Conservation (phyloP, 805 yeast species). For the Kurtzmaniella cleridarum region DNA sequence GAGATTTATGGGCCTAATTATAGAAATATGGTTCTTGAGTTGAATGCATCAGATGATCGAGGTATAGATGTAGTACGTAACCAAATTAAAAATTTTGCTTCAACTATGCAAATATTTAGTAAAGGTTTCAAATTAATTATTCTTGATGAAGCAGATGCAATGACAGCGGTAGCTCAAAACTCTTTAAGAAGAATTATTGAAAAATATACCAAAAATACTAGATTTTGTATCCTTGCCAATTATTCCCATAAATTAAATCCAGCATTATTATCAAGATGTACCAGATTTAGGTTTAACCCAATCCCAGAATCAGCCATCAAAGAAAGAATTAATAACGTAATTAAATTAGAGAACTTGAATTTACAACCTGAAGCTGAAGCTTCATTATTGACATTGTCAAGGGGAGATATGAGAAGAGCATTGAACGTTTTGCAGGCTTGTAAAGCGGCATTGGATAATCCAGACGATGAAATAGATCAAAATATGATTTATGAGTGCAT, state of each 20-base stretch:
- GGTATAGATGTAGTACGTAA: conserved; percentile 98
- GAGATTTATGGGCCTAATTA: conserved; percentile 81
- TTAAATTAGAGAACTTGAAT: conserved; percentile 59
- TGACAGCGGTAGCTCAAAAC: conserved; percentile 83
- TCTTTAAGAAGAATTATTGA: conserved; percentile 82
- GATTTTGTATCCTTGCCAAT: conserved; percentile 93
- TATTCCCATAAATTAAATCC: conserved; percentile 95
- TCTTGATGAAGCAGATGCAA: conserved; percentile 95
- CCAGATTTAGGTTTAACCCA: conserved; percentile 90
- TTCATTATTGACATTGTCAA: conserved; percentile 66
- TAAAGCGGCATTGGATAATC: conserved; percentile 56
- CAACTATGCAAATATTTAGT: conserved; percentile 88
- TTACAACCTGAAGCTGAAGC: conserved; percentile 54
- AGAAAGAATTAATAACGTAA: conserved; percentile 62
- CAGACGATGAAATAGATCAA: conserved; percentile 51
- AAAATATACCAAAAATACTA: conserved; percentile 88
- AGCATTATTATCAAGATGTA: conserved; percentile 89
- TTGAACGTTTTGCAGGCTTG: conserved; percentile 93
- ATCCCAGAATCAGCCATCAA: conserved; percentile 61
- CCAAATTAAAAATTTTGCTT: conserved; percentile 93
- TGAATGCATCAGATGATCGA: conserved; percentile 96
- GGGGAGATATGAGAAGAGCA: conserved; percentile 96
- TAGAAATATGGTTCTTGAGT: conserved; percentile 84
- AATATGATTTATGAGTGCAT: conserved; percentile 88
- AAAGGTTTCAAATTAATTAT: conserved; percentile 83